phyloP scores from a whole-genome alignment of 2,329 filamentous ascomycete genomes.

The Thyridium curvatum region DNA sequence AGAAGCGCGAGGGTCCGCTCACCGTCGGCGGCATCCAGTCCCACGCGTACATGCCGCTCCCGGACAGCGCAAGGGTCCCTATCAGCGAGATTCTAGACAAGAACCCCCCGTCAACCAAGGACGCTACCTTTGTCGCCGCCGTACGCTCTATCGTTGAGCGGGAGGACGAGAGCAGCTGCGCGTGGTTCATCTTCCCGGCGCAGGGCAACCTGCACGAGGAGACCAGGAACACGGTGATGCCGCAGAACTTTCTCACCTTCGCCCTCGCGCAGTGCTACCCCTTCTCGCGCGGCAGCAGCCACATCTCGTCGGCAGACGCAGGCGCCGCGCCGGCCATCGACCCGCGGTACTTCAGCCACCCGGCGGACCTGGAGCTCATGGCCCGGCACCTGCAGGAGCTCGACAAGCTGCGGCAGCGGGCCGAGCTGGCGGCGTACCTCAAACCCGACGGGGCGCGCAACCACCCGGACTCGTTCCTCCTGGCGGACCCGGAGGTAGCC shows the following conservation, averaged over 20 bases:
- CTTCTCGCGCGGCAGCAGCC: slow-evolving; percentile 52
- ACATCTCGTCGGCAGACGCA: slow-evolving; percentile 40
- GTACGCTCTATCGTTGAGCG: slow-evolving; percentile 19
- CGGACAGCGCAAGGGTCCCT: slow-evolving; percentile 19
- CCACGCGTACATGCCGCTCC: slow-evolving; percentile 24
- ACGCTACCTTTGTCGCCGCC: slow-evolving; percentile 12
- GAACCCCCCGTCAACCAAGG: slow-evolving; percentile 13
- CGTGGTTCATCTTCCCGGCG: neutral
- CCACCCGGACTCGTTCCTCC: slow-evolving; percentile 18
- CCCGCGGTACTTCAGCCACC: slow-evolving; percentile 47
- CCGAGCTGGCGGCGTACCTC: slow-evolving; percentile 22
- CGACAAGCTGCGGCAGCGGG: slow-evolving; percentile 16
- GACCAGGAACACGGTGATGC: slow-evolving; percentile 2
- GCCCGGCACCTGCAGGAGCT: slow-evolving; percentile 35
- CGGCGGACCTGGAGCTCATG: slow-evolving; percentile 49
- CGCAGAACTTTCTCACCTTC: slow-evolving; percentile 47
- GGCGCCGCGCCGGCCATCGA: slow-evolving; percentile 35
- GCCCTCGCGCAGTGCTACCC: slow-evolving; percentile 56
- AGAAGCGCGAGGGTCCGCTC: slow-evolving; percentile 23
- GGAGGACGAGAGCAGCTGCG: slow-evolving; percentile 18
- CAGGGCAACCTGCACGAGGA: neutral
- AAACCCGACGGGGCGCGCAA: slow-evolving; percentile 24
- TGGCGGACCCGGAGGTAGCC: no score
- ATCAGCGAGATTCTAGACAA: slow-evolving; percentile 11
- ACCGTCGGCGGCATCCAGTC: slow-evolving; percentile 19